Evolutionary conservation across 768 basidiomycete genomes (phyloP), one percentile per base, ranked within the genome.

Genomic region (Cystobasidium ongulense): DNA sequence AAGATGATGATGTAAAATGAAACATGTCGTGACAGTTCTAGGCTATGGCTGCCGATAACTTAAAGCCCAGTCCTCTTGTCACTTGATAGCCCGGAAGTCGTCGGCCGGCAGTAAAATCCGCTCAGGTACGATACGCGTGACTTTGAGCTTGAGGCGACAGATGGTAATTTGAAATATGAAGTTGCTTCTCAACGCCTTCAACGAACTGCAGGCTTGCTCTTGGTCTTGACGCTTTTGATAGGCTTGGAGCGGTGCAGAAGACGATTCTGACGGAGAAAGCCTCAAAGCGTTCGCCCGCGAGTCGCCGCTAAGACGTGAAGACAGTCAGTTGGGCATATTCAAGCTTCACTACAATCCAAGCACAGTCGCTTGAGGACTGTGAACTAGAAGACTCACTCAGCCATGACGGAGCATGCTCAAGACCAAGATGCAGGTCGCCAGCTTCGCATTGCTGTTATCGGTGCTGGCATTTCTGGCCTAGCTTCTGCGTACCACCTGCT

Each of bases 401-500:
- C 17, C 39, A 39, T 39, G 39, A 39, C 17, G 39, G 39, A 17
- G 39, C 17, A 7, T 39, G 8, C 39, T 39, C 39, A 50, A 21
- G 21, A 50, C 46, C 10, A 50, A 50, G 46, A 21, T 50, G 46
- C 46, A 50, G 3, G 8, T 21, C 15, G 46, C 46, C 46, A 8
- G 46, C 46, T 50, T 50, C 46, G 57, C 11, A 27, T 72, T 63
- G 71, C 38, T 8, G 38, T 72, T 25, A 46, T 72, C 35, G 71
- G 71, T n/a, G 71, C 59, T 1, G 71, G 71, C 59, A 46, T 72
- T 1, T 31, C 43, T 46, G 71, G 71, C 33, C 35, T 72, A 10
- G 31, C 61, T 1, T 62, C n/a, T 29, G n/a, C 71, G 7, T 33
- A 62, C 52, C 33, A 72, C 39, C 13, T 72, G 3, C 7, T 62